Percentiles rank a stretch among this genome's conserved stretches.
phyloP scores from a whole-genome alignment of 1,284 basidiomycete genomes.

The Boletus mariae region DNA sequence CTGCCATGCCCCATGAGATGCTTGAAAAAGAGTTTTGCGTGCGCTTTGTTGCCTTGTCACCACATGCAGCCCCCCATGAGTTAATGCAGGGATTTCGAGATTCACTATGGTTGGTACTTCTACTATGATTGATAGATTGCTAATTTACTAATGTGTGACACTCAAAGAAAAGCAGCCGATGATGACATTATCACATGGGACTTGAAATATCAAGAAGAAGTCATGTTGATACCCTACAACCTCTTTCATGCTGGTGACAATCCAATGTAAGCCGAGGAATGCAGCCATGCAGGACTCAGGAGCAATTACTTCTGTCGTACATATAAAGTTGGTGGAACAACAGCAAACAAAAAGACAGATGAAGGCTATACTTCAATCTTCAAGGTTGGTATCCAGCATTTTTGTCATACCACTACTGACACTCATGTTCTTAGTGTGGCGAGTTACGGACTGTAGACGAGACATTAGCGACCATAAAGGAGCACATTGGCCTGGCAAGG shows the following conservation, averaged over 20 bases:
- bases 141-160: too few relatives aligned
- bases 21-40: constrained; percentile 29
- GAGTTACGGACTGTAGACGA: too few relatives aligned
- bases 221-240: constrained; percentile 25
- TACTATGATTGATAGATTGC: too few relatives aligned
- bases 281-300: constrained; percentile 23
- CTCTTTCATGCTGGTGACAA: constrained; percentile 33
- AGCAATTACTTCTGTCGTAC: constrained; percentile 31
- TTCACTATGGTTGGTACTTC: too few relatives aligned
- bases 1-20: constrained; percentile 2
- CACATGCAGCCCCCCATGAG: constrained; percentile 28
- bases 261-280: constrained; percentile 29
- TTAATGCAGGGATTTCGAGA: constrained; percentile 8
- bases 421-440: too few relatives aligned
- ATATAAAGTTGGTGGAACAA: constrained; percentile 19
- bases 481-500: too few relatives aligned
- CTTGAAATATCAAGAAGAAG: constrained; percentile 13
- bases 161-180: background rate
- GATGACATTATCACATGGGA: constrained; percentile 21
- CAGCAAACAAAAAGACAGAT: background rate
- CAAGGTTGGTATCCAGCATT: background rate
- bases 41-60: constrained; percentile 30
- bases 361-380: background rate
- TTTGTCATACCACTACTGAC: too few relatives aligned
- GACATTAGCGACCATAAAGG: too few relatives aligned